These are phyloP conservation scores for Cercophora scortea DNA, from an alignment of 495 filamentous ascomycete species.

Conservation along the genomic window DNA sequence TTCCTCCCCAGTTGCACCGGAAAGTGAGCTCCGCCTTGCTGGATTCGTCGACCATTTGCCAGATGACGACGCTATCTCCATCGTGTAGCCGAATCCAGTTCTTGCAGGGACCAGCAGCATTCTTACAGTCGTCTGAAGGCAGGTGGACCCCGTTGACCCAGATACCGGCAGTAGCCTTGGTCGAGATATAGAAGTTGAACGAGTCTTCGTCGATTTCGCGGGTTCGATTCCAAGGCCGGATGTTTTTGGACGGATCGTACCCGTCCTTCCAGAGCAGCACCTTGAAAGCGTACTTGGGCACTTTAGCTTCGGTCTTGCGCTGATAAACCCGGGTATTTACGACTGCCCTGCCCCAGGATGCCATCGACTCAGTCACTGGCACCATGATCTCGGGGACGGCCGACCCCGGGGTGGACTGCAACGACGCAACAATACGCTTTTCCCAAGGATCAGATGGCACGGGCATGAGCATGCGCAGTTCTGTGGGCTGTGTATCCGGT, in stretches of 20 bases:
- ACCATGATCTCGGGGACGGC: conserved; percentile 46
- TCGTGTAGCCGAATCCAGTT: conserved; percentile 62
- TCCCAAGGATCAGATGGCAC: conserved; percentile 5
- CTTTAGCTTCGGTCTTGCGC: conserved; percentile 50
- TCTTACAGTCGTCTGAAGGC: conserved; percentile 36
- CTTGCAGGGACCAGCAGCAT: conserved; percentile 35
- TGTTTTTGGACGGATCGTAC: conserved; percentile 40
- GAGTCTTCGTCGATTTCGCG: conserved; percentile 39
- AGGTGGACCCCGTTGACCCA: conserved; percentile 61
- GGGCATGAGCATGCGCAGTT: conserved; percentile 8
- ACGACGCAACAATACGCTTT: conserved; percentile 20
- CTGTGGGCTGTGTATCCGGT: conserved; percentile 9
- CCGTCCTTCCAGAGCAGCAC: conserved; percentile 63
- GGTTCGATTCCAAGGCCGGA: conserved; percentile 31
- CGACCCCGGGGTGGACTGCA: conserved; percentile 39
- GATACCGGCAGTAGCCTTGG: conserved; percentile 63
- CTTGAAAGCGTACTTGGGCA: conserved; percentile 76
- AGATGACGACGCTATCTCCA: conserved; percentile 65
- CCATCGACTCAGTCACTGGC: conserved; percentile 53
- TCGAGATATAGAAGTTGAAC: conserved; percentile 64
- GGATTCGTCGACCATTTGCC: conserved; percentile 24
- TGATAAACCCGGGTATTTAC: conserved; percentile 56
- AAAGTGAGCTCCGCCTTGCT: conserved; percentile 30
- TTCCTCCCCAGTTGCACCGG: conserved; percentile 40
- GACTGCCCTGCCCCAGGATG: conserved; percentile 65